Conservation (phyloP, 805 yeast genomes). For the Tetrapisispora pingtungensis region DNA sequence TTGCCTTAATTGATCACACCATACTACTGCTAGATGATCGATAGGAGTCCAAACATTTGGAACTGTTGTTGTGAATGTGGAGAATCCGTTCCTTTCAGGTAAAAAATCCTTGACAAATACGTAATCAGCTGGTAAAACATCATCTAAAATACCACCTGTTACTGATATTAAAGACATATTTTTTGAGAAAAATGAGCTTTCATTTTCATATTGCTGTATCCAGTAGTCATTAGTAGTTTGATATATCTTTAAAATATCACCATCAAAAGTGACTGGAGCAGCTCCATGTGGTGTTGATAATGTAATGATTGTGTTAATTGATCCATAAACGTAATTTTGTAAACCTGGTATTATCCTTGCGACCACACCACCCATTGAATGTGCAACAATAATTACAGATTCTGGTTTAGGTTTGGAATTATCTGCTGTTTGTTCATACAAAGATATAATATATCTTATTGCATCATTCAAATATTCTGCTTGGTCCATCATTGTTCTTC, state of each 20-base stretch:
- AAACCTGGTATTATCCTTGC: conserved; percentile 75
- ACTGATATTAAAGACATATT: conserved; percentile 70
- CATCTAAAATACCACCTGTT: conserved; percentile 79
- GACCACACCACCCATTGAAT: conserved; percentile 97
- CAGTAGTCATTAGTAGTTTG: conserved; percentile 69
- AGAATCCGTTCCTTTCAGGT: conserved; percentile 68
- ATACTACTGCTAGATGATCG: conserved; percentile 89
- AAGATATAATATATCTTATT: conserved; percentile 55
- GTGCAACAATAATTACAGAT: conserved; percentile 76
- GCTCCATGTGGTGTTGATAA: conserved; percentile 87
- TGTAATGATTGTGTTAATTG: conserved; percentile 77
- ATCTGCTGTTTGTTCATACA: conserved; percentile 37
- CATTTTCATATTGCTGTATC: conserved; percentile 46
- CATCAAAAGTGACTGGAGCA: conserved; percentile 88
- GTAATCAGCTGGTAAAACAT: conserved; percentile 81
- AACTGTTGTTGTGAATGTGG: conserved; percentile 75
- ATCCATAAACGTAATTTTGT: conserved; percentile 58
- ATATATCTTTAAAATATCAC: conserved; percentile 70
- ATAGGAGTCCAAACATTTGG: conserved; percentile 90
- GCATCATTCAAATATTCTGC: conserved; percentile 92
- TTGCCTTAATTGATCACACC: conserved; percentile 85
- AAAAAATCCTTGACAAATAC: conserved; percentile 62
- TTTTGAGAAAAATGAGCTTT: conserved; percentile 16
- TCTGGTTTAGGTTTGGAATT: conserved; percentile 34
- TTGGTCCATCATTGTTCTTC: conserved; percentile 85